Conservation (phyloP, 2,329 filamentous ascomycete species). For the Cladosporium phlei region DNA sequence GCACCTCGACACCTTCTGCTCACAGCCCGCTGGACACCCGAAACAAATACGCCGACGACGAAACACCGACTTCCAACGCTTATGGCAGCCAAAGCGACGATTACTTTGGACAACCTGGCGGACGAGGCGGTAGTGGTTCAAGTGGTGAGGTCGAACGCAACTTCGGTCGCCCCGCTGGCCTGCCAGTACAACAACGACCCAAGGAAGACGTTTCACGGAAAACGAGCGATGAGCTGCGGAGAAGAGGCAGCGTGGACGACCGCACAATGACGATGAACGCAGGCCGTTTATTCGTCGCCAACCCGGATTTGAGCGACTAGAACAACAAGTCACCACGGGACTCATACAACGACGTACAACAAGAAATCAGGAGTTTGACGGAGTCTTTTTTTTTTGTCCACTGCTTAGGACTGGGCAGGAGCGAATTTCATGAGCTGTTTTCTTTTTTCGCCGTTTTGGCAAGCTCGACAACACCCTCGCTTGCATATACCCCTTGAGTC, state of each 20-base stretch:
- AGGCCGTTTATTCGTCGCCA: constrained; percentile 76
- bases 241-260: constrained; percentile 80
- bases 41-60: constrained; percentile 38
- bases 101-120: constrained; percentile 41
- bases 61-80: constrained; percentile 42
- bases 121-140: constrained; percentile 38
- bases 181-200: constrained; percentile 36
- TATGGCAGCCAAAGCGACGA: constrained; percentile 29
- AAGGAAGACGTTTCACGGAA: constrained; percentile 50
- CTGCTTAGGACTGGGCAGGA: too few relatives aligned
- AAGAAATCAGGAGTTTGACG: background rate
- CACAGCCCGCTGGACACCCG: constrained; percentile 37
- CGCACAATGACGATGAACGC: constrained; percentile 66
- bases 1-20: constrained; percentile 1
- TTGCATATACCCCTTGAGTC: constrained; percentile 13
- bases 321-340: background rate
- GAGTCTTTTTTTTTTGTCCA: background rate
- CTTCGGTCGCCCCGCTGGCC: constrained; percentile 52
- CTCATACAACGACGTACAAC: background rate
- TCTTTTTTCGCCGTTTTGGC: background rate
- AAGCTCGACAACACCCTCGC: constrained; percentile 8
- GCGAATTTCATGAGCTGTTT: background rate
- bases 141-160: constrained; percentile 48
- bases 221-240: constrained; percentile 65
- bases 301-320: constrained; percentile 63